phyloP scores from a whole-genome alignment of 139 green algal genomes.

The Chlorella sp. region DNA sequence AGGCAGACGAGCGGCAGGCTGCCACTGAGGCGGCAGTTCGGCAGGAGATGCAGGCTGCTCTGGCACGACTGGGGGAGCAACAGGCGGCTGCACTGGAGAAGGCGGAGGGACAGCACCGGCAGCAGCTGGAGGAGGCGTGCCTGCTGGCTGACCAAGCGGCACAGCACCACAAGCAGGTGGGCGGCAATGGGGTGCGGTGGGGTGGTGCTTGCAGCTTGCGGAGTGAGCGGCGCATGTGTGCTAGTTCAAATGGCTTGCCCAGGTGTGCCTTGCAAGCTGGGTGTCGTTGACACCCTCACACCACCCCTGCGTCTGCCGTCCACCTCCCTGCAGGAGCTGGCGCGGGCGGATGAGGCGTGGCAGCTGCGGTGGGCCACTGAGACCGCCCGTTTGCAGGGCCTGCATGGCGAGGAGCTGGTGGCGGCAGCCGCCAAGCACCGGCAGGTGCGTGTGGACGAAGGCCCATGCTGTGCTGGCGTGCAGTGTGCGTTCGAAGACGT shows the following conservation, averaged over 20 bases:
- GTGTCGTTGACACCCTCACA: no score
- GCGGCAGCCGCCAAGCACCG: neutral
- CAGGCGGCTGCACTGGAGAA: neutral
- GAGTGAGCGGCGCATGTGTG: no score
- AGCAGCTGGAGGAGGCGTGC: constrained; percentile 4
- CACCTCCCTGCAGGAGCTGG: neutral
- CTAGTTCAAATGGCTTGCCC: no score
- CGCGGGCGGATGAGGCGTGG: neutral
- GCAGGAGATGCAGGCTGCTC: neutral
- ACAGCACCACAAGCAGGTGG: constrained; percentile 2
- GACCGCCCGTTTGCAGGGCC: neutral
- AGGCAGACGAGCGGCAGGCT: neutral
- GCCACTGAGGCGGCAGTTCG: neutral
- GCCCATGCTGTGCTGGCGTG: no score
- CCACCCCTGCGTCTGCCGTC: no score
- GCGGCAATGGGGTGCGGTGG: neutral
- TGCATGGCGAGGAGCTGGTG: neutral
- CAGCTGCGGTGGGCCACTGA: neutral
- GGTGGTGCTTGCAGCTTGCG: no score
- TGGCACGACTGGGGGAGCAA: neutral
- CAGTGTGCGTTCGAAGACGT: no score
- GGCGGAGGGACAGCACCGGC: neutral
- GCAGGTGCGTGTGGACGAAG: neutral
- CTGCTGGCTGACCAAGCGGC: constrained; percentile 15
- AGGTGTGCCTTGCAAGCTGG: no score